Conservation (phyloP, 441 rosid genomes). For the Bocquillonia castaneifolia region DNA sequence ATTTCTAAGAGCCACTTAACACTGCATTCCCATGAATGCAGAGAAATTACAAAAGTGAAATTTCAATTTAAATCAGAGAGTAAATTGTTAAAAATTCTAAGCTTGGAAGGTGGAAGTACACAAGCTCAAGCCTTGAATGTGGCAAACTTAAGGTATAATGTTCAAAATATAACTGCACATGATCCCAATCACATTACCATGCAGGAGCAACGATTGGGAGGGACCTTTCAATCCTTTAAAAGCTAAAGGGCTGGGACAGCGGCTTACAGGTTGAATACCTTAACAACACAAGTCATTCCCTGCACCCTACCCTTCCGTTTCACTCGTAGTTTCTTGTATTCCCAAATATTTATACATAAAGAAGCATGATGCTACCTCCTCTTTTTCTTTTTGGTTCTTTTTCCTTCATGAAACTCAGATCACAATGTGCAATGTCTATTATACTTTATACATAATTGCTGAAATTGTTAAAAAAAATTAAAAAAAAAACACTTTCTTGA, state of each 20-base stretch:
- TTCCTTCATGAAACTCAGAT: not conserved
- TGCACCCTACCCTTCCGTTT: not conserved
- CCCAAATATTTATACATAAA: not conserved
- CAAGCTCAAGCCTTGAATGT: not conserved
- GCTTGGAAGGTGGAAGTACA: not conserved
- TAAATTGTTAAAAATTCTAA: not conserved
- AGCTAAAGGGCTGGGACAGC: too few species aligned
- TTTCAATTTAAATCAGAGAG: not conserved
- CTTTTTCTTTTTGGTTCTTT: too few species aligned
- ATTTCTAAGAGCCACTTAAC: not conserved
- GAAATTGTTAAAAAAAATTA: not conserved
- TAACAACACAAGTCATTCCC: not conserved
- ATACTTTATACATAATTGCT: not conserved
- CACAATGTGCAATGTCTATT: not conserved
- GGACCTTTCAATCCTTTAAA: not conserved
- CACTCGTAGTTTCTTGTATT: not conserved
- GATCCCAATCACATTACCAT: not conserved
- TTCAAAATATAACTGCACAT: not conserved
- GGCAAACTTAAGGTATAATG: constrained; percentile 2
- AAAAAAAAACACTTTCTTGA: not conserved
- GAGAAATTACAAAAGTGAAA: not conserved
- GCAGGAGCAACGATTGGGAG: not conserved
- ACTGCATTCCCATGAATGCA: not conserved
- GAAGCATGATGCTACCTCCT: not conserved
- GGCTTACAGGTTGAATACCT: not conserved